phyloP scores from a whole-genome alignment of 2,329 filamentous ascomycete genomes.

The Camptophora hylomeconis region DNA sequence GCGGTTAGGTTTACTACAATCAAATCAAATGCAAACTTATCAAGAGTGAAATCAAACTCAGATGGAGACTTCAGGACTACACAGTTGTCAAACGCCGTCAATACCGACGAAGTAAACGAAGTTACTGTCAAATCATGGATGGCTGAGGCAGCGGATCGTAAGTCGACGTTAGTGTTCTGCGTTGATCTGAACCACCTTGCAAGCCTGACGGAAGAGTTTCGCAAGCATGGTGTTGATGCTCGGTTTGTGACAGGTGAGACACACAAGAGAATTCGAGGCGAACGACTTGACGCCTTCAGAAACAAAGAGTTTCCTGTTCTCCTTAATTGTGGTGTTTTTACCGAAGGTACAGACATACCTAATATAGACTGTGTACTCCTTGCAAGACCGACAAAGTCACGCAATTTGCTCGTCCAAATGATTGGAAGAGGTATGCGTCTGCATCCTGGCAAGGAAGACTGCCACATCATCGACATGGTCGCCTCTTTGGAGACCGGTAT shows the following conservation, averaged over 20 bases:
- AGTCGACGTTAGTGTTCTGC: slow-evolving; percentile 87
- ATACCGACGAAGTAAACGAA: slow-evolving; percentile 68
- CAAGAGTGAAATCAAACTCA: slow-evolving; percentile 48
- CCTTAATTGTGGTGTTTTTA: slow-evolving; percentile 91
- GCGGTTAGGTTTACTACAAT: slow-evolving; percentile 93
- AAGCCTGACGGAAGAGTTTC: slow-evolving; percentile 62
- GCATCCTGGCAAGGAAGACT: slow-evolving; percentile 67
- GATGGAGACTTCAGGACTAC: slow-evolving; percentile 68
- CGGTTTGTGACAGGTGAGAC: slow-evolving; percentile 79
- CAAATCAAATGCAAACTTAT: slow-evolving; percentile 66
- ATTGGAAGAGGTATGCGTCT: slow-evolving; percentile 87
- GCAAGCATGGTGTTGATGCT: slow-evolving; percentile 66
- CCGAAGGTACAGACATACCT: slow-evolving; percentile 93
- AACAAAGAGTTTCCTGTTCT: slow-evolving; percentile 69
- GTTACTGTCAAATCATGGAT: slow-evolving; percentile 80
- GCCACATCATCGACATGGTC: slow-evolving; percentile 94
- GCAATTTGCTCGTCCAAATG: slow-evolving; percentile 95
- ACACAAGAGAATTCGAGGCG: slow-evolving; percentile 50
- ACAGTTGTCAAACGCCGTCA: slow-evolving; percentile 71
- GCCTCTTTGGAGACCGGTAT: slow-evolving; percentile 73
- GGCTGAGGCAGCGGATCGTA: slow-evolving; percentile 56
- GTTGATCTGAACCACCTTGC: slow-evolving; percentile 76
- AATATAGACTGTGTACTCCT: slow-evolving; percentile 91
- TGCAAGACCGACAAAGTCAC: slow-evolving; percentile 75
- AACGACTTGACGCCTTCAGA: slow-evolving; percentile 64